phyloP scores from a whole-genome alignment of 2,329 filamentous ascomycete genomes.

The Aspergillus bombycis region DNA sequence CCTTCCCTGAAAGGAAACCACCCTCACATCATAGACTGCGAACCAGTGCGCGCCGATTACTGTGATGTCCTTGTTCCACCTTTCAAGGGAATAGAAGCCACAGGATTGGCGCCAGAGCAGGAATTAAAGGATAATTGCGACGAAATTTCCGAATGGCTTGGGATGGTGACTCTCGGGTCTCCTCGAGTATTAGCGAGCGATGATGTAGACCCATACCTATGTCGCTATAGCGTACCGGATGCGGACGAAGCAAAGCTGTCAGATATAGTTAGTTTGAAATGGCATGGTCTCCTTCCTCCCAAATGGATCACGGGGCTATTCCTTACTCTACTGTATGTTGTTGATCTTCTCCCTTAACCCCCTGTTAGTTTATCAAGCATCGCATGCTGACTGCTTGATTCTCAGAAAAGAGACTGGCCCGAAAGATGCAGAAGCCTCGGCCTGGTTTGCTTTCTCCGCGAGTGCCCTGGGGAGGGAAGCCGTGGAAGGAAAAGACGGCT shows the following conservation, averaged over 20 bases:
- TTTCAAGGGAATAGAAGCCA: slow-evolving; percentile 31
- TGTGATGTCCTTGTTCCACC: slow-evolving; percentile 35
- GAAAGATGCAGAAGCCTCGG: slow-evolving; percentile 9
- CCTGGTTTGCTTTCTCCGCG: slow-evolving; percentile 42
- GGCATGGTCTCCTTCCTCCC: slow-evolving; percentile 46
- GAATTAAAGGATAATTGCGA: slow-evolving; percentile 63
- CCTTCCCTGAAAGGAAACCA: slow-evolving; percentile 40
- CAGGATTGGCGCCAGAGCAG: slow-evolving; percentile 41
- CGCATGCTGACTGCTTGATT: slow-evolving; percentile 16
- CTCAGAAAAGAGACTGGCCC: slow-evolving; percentile 22
- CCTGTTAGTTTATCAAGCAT: not conserved
- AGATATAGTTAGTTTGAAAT: slow-evolving; percentile 44
- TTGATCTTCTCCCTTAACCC: not conserved
- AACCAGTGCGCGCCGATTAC: slow-evolving; percentile 28
- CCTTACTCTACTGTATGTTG: slow-evolving; percentile 39
- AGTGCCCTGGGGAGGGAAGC: slow-evolving; percentile 38
- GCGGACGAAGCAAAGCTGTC: slow-evolving; percentile 24
- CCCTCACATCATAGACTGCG: slow-evolving; percentile 40
- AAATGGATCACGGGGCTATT: slow-evolving; percentile 46
- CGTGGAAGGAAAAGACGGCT: slow-evolving; percentile 45
- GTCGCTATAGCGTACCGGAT: slow-evolving; percentile 45
- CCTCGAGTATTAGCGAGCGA: slow-evolving; percentile 42
- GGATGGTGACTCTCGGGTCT: slow-evolving; percentile 53
- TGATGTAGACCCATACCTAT: slow-evolving; percentile 47
- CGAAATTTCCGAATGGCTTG: slow-evolving; percentile 66